A percentile compares a stretch with the other conserved stretches of the same genome.
phyloP scores from a whole-genome alignment of 2,329 filamentous ascomycete genomes.

The Chrysoporthe austroafricana region DNA sequence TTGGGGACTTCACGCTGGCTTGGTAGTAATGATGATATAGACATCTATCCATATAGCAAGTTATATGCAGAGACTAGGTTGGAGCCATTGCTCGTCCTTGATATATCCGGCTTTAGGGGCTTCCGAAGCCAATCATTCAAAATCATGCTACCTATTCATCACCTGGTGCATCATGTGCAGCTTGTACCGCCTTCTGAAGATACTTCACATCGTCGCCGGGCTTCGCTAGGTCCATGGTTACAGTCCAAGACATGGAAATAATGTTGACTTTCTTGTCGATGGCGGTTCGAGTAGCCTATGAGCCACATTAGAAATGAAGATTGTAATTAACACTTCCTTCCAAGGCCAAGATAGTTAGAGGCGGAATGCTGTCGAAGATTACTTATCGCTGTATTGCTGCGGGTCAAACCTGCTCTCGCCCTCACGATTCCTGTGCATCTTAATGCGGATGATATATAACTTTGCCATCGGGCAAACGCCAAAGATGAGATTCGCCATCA shows the following conservation, averaged over 20 bases:
- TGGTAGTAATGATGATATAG: no score
- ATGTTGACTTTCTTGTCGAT: conserved; percentile 35
- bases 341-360: not conserved
- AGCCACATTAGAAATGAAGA: not conserved
- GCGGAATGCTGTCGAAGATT: not conserved
- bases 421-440: not conserved
- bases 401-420: not conserved
- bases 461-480: conserved; percentile 5
- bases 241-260: conserved; percentile 45
- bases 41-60: no score
- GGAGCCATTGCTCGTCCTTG: no score
- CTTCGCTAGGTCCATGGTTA: conserved; percentile 25
- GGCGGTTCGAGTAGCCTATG: not conserved
- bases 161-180: conserved; percentile 29
- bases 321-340: not conserved
- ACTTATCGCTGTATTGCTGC: not conserved
- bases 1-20: no score
- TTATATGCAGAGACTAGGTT: no score
- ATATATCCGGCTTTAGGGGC: no score
- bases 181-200: conserved; percentile 36
- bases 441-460: not conserved
- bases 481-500: conserved; percentile 12
- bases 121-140: no score
- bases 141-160: no score
- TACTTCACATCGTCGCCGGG: conserved; percentile 26